These are phyloP conservation scores for Breynia disticha DNA, from an alignment of 441 rosid genomes.

Conservation along the genomic window DNA sequence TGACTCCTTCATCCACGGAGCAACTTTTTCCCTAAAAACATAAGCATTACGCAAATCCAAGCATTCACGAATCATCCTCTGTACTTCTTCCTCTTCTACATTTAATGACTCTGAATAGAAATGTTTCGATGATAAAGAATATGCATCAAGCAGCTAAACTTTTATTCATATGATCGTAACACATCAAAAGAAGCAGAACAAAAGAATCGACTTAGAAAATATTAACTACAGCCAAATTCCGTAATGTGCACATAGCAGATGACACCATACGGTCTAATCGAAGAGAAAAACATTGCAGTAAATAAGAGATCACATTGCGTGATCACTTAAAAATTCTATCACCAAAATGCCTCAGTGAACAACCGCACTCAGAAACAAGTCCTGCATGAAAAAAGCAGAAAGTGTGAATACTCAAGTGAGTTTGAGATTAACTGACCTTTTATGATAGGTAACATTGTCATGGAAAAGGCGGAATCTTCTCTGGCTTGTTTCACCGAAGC, in stretches of 20 bases:
- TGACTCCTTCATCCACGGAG: conserved; percentile 50
- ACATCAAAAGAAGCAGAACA: background rate
- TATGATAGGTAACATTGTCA: conserved; percentile 18
- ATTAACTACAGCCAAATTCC: background rate
- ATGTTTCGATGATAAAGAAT: conserved; percentile 2
- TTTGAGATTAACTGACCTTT: background rate
- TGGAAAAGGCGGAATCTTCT: conserved; percentile 17
- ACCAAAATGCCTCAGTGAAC: no score
- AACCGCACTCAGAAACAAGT: no score
- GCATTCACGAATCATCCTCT: conserved; percentile 41
- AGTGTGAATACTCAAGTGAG: no score
- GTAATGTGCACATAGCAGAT: no score
- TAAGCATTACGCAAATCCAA: conserved; percentile 50
- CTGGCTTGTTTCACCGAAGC: conserved; percentile 13
- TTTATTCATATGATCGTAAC: background rate
- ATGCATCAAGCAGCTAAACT: background rate
- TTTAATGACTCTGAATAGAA: conserved; percentile 26
- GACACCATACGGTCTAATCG: no score
- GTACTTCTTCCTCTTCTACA: conserved; percentile 45
- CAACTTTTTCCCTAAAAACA: conserved; percentile 42
- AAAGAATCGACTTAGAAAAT: background rate
- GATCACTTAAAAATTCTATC: no score
- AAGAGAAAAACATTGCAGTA: no score
- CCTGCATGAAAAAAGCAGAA: no score
- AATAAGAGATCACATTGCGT: no score